phyloP scores from a whole-genome alignment of 2,329 filamentous ascomycete genomes.

The Trichophyton mentagrophytes region DNA sequence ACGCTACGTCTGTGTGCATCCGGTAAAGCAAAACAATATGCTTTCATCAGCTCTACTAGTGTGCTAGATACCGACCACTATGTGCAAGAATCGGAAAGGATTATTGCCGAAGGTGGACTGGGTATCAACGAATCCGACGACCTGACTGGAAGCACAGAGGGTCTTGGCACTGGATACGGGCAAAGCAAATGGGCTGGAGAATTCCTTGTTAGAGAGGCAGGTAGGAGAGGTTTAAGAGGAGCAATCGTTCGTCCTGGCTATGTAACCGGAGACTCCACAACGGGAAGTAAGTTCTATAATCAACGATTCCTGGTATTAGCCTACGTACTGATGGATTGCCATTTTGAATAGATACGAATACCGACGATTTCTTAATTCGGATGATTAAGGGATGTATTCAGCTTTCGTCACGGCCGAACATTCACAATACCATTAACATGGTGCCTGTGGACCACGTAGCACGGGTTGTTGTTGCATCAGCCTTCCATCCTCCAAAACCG shows the following conservation, averaged over 20 bases:
- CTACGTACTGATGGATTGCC: neutral
- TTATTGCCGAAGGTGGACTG: conserved; percentile 46
- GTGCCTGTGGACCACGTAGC: conserved; percentile 78
- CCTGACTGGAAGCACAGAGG: conserved; percentile 59
- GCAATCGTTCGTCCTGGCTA: conserved; percentile 75
- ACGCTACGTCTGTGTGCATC: conserved; percentile 61
- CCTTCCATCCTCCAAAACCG: conserved; percentile 48
- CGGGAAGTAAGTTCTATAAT: conserved; percentile 37
- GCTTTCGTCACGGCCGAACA: conserved; percentile 57
- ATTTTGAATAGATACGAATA: conserved; percentile 46
- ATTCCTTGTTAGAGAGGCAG: conserved; percentile 64
- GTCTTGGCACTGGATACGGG: conserved; percentile 76
- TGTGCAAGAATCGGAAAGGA: conserved; percentile 55
- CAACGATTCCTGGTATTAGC: neutral
- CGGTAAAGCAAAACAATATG: conserved; percentile 65
- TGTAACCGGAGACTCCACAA: conserved; percentile 58
- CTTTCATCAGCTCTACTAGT: conserved; percentile 72
- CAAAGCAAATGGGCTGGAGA: conserved; percentile 78
- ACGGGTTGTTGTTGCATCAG: conserved; percentile 62
- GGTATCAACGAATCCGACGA: conserved; percentile 65
- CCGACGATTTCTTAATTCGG: conserved; percentile 81
- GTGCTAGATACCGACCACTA: conserved; percentile 75
- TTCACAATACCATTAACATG: conserved; percentile 77
- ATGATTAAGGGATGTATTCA: conserved; percentile 82
- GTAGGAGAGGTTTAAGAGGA: conserved; percentile 60